Evolutionary conservation across 2,329 filamentous ascomycete genomes (phyloP), one percentile per base, ranked within the genome.

Genomic region (Keithomyces neogunnii): DNA sequence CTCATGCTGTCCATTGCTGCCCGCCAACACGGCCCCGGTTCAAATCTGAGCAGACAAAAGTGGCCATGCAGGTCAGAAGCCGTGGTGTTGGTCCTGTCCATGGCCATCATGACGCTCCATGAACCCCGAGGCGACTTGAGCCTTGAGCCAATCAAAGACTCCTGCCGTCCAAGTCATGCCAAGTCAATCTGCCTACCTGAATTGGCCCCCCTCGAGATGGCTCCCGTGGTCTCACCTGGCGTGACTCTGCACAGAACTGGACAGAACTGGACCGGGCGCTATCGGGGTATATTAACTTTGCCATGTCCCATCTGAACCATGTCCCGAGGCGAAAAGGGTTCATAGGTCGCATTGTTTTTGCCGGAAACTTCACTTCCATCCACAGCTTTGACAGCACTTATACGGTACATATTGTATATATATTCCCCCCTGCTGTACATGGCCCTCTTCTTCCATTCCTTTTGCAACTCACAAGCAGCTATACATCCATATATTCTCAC

Each of bases 31-130:
- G 19, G 19, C 19, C 19, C 19, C 19, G 19, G 19, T 19, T 19
- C 19, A 19, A 19, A 19, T 19, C 19, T 19, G 19, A 19, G 19
- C 19, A 19, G 19, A 19, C 19, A 19, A 19, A 19, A 19, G 19
- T 19, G 19, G 19, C 19, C 19, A 19, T 19, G 19, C 19, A 19
- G 19, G 19, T 19, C 19, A 19, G 19, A 19, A 19, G 19, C 19
- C 19, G 19, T 30, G 38, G 47, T 5, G 5, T 26, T 38, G n/a
- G 47, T 33, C n/a, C 30, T 49, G 32, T 47, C 10, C 19, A 19
- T 19, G 19, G 19, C 19, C 19, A 19, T 54, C 50, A 49, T 53
- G 54, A 52, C 51, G 9, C 19, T 31, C 11, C 38, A 36, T 48
- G 26, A 19, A 43, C 48, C 50, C 45, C 31, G 38, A 33, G 45